These are phyloP conservation scores for Globisporangium radiosum DNA, from an alignment of 352 stramenopile species.

Conservation along the genomic window DNA sequence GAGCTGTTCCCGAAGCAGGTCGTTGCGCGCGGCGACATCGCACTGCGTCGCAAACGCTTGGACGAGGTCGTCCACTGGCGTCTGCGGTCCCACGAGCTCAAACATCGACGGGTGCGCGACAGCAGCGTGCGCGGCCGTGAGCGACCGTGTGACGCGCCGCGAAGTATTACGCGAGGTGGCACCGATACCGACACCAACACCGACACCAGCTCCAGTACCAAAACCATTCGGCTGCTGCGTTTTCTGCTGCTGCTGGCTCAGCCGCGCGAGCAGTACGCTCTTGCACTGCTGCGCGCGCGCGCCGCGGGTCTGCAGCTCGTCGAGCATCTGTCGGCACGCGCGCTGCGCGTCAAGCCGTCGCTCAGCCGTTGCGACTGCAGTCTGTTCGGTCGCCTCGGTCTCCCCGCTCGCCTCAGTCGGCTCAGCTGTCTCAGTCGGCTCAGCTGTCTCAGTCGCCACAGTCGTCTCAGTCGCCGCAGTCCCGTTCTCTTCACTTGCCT, in stretches of 20 bases:
- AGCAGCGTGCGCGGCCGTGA: conserved; percentile 70
- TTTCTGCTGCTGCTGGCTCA: conserved; percentile 18
- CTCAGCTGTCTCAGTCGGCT: neutral
- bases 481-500: no score
- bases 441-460: neutral
- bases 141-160: conserved; percentile 66
- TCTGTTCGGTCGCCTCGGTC: neutral
- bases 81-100: conserved; percentile 66
- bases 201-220: no score
- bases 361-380: no score
- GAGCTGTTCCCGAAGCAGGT: conserved; percentile 48
- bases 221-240: neutral
- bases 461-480: no score
- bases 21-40: conserved; percentile 42
- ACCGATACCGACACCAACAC: no score
- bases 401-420: neutral
- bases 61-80: conserved; percentile 41
- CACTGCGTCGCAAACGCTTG: conserved; percentile 34
- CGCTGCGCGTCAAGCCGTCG: no score
- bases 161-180: conserved; percentile 15
- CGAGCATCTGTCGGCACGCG: conserved; percentile 32
- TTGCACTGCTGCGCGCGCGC: conserved; percentile 63
- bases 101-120: conserved; percentile 84
- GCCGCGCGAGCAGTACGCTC: conserved; percentile 51
- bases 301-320: conserved; percentile 55